Evolutionary conservation across 805 yeast genomes (phyloP).

Genomic region (baker's yeast (Saccharomyces cerevisiae)): DNA sequence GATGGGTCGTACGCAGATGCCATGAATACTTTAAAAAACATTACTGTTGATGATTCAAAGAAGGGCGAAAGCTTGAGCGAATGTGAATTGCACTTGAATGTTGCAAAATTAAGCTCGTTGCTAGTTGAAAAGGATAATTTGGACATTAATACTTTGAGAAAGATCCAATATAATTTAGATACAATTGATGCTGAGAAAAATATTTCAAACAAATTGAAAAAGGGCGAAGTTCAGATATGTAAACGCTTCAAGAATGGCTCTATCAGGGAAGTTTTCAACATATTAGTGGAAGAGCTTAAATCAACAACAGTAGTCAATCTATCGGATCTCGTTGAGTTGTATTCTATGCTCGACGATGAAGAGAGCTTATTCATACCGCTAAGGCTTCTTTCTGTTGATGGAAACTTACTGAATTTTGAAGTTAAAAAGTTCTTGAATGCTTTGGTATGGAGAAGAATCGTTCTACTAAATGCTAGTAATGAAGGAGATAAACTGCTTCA

Average conservation of each 20-base stretch:
- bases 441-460: slow-evolving; percentile 52
- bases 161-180: slow-evolving; percentile 44
- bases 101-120: slow-evolving; percentile 62
- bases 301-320: slow-evolving; percentile 33
- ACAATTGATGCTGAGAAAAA: slow-evolving; percentile 43
- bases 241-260: slow-evolving; percentile 17
- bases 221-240: slow-evolving; percentile 18
- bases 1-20: slow-evolving; percentile 46
- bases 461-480: slow-evolving; percentile 47
- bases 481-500: background rate
- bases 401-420: slow-evolving; percentile 25
- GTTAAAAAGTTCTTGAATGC: slow-evolving; percentile 27
- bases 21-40: slow-evolving; percentile 37
- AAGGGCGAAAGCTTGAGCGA: slow-evolving; percentile 22
- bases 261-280: slow-evolving; percentile 16
- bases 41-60: slow-evolving; percentile 38
- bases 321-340: slow-evolving; percentile 43
- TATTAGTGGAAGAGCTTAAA: slow-evolving; percentile 20
- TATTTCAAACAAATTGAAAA: slow-evolving; percentile 25
- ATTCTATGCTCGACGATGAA: slow-evolving; percentile 38
- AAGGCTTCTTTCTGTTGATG: slow-evolving; percentile 38
- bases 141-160: slow-evolving; percentile 22
- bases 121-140: slow-evolving; percentile 28
- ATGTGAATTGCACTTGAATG: slow-evolving; percentile 50
- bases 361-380: slow-evolving; percentile 39